Base-by-base conservation (phyloP, 2,329 filamentous ascomycete genomes). In the Triangularia verruculosa region DNA sequence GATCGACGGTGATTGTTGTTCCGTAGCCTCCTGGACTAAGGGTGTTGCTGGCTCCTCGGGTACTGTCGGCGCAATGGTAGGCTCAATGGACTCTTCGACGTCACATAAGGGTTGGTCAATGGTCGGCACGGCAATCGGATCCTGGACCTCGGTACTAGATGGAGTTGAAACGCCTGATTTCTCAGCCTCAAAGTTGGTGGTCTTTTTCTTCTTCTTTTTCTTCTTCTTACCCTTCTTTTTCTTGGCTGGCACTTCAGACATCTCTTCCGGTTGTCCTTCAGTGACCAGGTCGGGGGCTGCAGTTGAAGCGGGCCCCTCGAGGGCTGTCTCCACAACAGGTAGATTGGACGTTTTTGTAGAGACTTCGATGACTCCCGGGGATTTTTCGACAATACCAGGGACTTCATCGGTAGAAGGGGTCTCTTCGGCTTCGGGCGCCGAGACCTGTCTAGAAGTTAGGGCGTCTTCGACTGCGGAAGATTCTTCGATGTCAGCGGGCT, bases 201-300 rank as follows among this genome's bases (percentile, higher is more conserved):
- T 57, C 53, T 64, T 62, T 13, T 57, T 64, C 32, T 64, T 65
- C 67, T 70, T 73, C 64, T 73, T 74, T 69, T 76, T 73, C 64
- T 73, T 74, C 68, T 76, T 73, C 66, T 72, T 73, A 22, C 68
- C 57, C 25, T 67, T 70, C 67, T 72, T 53, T 34, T 65, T 64
- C 63, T 76, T 75, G 20, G 68, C 13, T 27, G 57, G 69, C 53
- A 71, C 70, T 55, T 71, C 66, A 12, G 17, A 8, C 3, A n/a
- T 13, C 25, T 54, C 17, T 27, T 61, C 59, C 9, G 27, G 30
- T 24, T 28, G 54, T 4, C 4, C 17, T n/a, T 61, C 27, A 20
- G 34, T 9, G 9, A 47, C 20, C 3, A 22, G 32, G 4, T 32
- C 27, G 9, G 27, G n/a, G 3, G 32, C 52, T 32, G 27, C 17